A percentile compares a stretch with the other conserved stretches of the same genome.
Evolutionary conservation across 306 rosid species (phyloP).

Genomic region (Benincasa hispida): DNA sequence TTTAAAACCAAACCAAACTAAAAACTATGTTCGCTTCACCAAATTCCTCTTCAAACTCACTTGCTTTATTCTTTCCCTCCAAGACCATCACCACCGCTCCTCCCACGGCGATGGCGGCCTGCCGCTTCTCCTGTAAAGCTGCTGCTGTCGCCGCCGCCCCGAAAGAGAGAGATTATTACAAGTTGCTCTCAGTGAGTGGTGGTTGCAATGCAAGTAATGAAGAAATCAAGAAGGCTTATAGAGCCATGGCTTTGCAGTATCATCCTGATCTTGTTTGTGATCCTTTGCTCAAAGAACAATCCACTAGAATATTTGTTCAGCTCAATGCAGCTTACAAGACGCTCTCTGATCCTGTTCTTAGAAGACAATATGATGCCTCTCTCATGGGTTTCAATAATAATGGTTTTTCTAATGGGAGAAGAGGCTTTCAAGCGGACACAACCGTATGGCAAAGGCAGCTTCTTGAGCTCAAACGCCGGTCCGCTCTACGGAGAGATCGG

Average conservation of each 20-base stretch:
- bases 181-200: constrained; percentile 28
- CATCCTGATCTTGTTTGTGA: constrained; percentile 47
- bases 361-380: constrained; percentile 30
- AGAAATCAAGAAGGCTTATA: constrained; percentile 52
- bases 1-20: neutral
- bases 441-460: neutral
- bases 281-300: constrained; percentile 31
- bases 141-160: neutral
- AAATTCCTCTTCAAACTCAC: neutral
- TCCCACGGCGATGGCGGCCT: too few species aligned
- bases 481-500: neutral
- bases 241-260: constrained; percentile 40
- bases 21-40: neutral
- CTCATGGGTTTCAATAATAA: constrained; percentile 18
- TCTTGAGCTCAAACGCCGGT: neutral
- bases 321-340: constrained; percentile 48
- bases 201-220: constrained; percentile 18
- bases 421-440: neutral
- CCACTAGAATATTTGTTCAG: constrained; percentile 33
- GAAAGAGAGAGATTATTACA: constrained; percentile 23
- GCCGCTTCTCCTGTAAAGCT: neutral
- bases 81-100: too few species aligned
- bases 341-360: constrained; percentile 32
- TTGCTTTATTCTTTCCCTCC: neutral
- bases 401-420: too few species aligned